Percentiles rank a stretch among this genome's conserved stretches.
Evolutionary conservation across 1,284 basidiomycete genomes (phyloP).

Genomic region (Ceratobasidium theobromae): DNA sequence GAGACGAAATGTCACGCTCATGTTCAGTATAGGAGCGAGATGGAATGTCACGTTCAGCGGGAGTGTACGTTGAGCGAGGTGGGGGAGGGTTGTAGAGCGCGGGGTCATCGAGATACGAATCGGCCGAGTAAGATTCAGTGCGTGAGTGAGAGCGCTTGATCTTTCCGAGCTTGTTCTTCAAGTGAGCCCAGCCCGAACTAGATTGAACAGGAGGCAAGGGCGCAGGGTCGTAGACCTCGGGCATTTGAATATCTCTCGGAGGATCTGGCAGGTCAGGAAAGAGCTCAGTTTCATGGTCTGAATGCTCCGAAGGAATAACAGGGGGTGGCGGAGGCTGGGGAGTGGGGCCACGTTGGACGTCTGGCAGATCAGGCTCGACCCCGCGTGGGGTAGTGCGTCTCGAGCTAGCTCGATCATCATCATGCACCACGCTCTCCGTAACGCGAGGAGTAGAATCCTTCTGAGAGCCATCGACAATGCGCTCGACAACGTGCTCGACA

Average conservation of each 20-base stretch:
- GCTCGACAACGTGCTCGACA: neutral
- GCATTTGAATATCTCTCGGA: constrained; percentile 2
- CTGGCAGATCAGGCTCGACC: constrained; percentile 7
- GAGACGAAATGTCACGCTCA: neutral
- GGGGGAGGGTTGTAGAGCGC: constrained; percentile 1
- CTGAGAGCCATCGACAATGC: neutral
- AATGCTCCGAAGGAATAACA: neutral
- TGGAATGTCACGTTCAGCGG: constrained; percentile 1
- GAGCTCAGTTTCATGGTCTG: neutral
- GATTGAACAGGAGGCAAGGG: constrained; percentile 11
- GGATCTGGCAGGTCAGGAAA: constrained; percentile 17
- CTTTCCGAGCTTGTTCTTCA: constrained; percentile 13
- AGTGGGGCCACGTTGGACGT: neutral
- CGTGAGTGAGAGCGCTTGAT: constrained; percentile 24
- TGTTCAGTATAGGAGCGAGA: neutral
- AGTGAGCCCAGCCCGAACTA: neutral
- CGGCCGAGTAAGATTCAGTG: neutral
- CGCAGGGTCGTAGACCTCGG: constrained; percentile 10
- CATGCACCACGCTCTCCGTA: neutral
- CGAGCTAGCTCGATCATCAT: neutral
- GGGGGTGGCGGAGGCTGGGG: constrained; percentile 12
- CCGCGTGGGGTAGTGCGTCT: constrained; percentile 11
- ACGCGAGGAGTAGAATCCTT: neutral
- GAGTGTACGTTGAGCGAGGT: neutral
- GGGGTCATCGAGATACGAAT: constrained; percentile 11